Evolutionary conservation across 2,329 filamentous ascomycete species (phyloP), one percentile per base, ranked within the genome.

Genomic region (Cryphonectria parasitica): DNA sequence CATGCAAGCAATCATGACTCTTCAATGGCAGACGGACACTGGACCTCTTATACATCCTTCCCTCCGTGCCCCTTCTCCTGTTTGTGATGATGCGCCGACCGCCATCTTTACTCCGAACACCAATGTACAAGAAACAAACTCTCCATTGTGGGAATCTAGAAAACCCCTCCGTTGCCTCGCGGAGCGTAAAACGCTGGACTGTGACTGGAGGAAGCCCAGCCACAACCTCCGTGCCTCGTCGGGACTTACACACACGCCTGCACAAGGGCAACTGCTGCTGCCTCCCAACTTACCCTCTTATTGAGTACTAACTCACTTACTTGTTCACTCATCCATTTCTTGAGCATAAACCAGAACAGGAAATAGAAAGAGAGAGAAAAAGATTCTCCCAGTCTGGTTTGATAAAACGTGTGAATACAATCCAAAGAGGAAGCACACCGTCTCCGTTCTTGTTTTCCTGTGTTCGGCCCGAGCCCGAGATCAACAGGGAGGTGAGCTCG

Each of bases 211-310:
- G 56, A 7, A 22, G 7, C 43, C 15, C 43, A 10, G 22, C 17
- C 28, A 39, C 45, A 72, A 71, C 41, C 67, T 68, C 69, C 71
- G 71, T 56, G 25, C n/a, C 41, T 45, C 45, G 41, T 71, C 71
- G 69, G 69, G 31, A 49, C 60, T 68, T 72, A 63, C 28, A 67
- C 41, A 43, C 41, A 15, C 28, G 54, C 52, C 25, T 4, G n/a
- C 22, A 25, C 45, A 10, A 25, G 28, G 49, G 28, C 49, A 3
- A 28, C 17, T 8, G 28, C 54, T 58, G 28, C 13, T 28, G 3
- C 34, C 34, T 34, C 34, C 34, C 34, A 4, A 3, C 34, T 34
- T 58, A 8, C 22, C 6, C 2, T 22, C 43, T 49, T 49, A 7
- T 19, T 1, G 8, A n/a, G 19, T 49, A n/a, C 45, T 49, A 49